Evolutionary conservation across 2,329 filamentous ascomycete species (phyloP).

Genomic region (Fusarium equiseti): DNA sequence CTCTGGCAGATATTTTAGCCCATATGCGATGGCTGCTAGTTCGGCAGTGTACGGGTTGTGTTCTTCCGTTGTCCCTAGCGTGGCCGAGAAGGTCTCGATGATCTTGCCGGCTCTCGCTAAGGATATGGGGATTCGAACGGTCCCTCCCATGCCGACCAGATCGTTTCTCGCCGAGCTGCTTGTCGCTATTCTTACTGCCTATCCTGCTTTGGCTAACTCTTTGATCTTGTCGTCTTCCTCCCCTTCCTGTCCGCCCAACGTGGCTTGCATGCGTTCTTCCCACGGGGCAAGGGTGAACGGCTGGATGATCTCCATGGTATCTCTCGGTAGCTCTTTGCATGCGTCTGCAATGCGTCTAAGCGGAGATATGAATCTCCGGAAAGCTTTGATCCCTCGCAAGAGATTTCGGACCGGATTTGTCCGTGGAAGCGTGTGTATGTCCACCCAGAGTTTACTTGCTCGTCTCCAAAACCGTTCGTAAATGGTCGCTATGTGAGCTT

Average conservation of each 20-base stretch:
- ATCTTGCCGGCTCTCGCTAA: not conserved
- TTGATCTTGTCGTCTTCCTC: conserved; percentile 29
- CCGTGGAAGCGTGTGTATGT: not conserved
- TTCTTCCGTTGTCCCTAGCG: not conserved
- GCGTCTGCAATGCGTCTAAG: not conserved
- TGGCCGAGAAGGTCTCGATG: not conserved
- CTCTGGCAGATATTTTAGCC: not conserved
- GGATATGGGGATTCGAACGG: not conserved
- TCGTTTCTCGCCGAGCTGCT: conserved; percentile 36
- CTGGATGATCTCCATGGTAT: not conserved
- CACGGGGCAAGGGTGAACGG: not conserved
- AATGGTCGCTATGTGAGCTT: conserved; percentile 8
- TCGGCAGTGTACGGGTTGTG: not conserved
- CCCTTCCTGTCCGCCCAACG: not conserved
- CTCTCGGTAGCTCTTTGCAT: conserved; percentile 1
- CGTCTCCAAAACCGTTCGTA: not conserved
- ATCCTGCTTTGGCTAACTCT: conserved; percentile 10
- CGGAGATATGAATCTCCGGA: not conserved
- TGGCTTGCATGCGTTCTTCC: not conserved
- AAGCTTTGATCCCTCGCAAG: not conserved
- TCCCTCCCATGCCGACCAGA: conserved; percentile 33
- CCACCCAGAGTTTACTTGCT: not conserved
- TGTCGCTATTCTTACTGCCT: conserved; percentile 22
- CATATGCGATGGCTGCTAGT: not conserved
- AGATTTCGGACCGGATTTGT: not conserved